Evolutionary conservation across 257 asterid species (phyloP), one percentile per base, ranked within the genome.

Genomic region (Fraxinus excelsior): DNA sequence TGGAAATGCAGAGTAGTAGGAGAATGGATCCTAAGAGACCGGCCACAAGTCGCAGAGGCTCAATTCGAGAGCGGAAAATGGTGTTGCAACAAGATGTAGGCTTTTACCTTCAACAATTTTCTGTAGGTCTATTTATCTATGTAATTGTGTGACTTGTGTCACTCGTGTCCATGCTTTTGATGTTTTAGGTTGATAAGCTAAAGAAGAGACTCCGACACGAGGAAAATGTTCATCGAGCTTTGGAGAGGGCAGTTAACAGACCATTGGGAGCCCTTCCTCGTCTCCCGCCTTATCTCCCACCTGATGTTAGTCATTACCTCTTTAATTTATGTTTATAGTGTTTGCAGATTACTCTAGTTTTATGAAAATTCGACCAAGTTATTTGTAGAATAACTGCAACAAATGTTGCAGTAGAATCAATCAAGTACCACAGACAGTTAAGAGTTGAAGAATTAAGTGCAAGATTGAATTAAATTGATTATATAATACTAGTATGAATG

Each of bases 251-350:
- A 23, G 88, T 95, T 76, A 93, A 90, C 10, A 86, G 99, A 80
- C 99, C 99, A 1, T 79, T 89, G 14, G 99, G 99, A 72, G 88
- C 93, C 78, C 89, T 88, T 74, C 98, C 98, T 87, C 97, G 99
- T 76, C 91, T 94, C 53, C 98, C 99, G 51, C 93, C 98, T 25
- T 92, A 90, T 86, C 94, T 94, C 25, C 99, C 99, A 3, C 82
- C 93, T 7, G 78, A 88, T 72, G 99, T 93, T 26, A 90, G 96
- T 86, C 78, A 78, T 75, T 28, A 14, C 6, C 34, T 49, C 76
- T 34, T 71, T 18, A 26, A 23, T 70, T 18, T 76, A 2, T 23
- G n/a, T 72, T 34, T 5, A 3, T 44, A 53, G 18, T 38, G 34
- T 67, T 74, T 16, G 8, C 16, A 16, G 4, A 78, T 2, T 29